Percentiles rank a stretch among this genome's conserved stretches.
phyloP scores from a whole-genome alignment of 78 protist species.

The Dictyostelium purpureum region DNA sequence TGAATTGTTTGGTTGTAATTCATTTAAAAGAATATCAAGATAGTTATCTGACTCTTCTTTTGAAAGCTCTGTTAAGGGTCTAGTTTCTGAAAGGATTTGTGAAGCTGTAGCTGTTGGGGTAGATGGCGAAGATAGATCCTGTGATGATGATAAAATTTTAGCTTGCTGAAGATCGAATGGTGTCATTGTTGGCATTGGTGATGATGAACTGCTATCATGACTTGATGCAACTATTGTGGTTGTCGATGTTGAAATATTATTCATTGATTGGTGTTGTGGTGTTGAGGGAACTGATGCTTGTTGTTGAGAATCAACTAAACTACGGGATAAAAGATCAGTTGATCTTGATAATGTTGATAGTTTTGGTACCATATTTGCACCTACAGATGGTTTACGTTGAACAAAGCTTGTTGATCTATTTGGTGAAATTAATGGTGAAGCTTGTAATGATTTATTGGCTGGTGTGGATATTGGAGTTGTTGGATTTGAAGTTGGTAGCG shows the following conservation, averaged over 20 bases:
- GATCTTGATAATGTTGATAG: neutral
- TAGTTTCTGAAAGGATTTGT: neutral
- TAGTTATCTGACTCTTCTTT: constrained; percentile 21
- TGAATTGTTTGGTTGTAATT: constrained; percentile 28
- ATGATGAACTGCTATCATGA: neutral
- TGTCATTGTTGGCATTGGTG: neutral
- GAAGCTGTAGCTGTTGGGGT: neutral
- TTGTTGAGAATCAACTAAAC: neutral
- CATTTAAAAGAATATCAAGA: constrained; percentile 18
- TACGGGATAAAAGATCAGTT: neutral
- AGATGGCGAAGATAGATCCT: neutral
- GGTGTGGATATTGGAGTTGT: neutral
- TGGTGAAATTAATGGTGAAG: neutral
- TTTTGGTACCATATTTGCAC: constrained; percentile 7
- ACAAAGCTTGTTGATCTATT: neutral
- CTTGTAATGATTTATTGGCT: neutral
- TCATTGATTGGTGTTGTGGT: neutral
- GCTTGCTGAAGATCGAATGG: constrained; percentile 10
- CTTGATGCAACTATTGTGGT: too few species aligned
- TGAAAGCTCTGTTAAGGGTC: neutral
- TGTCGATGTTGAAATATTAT: too few species aligned
- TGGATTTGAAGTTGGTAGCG: neutral
- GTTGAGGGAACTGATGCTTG: neutral
- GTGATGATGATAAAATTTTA: neutral
- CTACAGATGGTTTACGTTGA: constrained; percentile 4